phyloP scores from a whole-genome alignment of 2,329 filamentous ascomycete species.

The Aspergillus carbonarius region DNA sequence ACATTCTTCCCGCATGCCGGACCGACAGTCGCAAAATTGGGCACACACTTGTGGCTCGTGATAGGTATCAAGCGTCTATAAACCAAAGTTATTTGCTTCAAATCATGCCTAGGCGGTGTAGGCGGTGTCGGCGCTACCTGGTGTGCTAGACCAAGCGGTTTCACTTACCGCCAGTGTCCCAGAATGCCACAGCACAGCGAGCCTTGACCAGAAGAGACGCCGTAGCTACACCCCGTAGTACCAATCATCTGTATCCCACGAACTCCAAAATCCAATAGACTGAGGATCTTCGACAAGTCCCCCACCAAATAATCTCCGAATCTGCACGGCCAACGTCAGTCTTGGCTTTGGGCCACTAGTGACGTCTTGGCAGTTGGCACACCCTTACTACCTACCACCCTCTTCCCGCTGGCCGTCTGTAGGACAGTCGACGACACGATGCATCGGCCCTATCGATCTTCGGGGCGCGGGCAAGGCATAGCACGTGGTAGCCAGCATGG shows the following conservation, averaged over 20 bases:
- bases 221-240: no score
- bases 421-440: background rate
- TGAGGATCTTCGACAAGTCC: background rate
- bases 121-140: background rate
- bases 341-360: background rate
- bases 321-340: background rate
- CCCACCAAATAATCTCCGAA: background rate
- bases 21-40: background rate
- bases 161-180: background rate
- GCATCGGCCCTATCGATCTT: background rate
- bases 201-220: no score
- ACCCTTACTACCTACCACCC: no score
- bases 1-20: background rate
- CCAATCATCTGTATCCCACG: no score
- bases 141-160: background rate
- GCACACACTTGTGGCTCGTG: background rate
- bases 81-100: background rate
- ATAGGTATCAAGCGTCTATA: background rate
- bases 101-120: background rate
- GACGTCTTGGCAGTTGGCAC: conserved; percentile 1
- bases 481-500: no score
- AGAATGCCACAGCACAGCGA: background rate
- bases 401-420: background rate
- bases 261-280: background rate
- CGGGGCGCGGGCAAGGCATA: background rate